These are phyloP conservation scores for Phylloporus arenicola DNA, from an alignment of 768 basidiomycete genomes.

Conservation along the genomic window DNA sequence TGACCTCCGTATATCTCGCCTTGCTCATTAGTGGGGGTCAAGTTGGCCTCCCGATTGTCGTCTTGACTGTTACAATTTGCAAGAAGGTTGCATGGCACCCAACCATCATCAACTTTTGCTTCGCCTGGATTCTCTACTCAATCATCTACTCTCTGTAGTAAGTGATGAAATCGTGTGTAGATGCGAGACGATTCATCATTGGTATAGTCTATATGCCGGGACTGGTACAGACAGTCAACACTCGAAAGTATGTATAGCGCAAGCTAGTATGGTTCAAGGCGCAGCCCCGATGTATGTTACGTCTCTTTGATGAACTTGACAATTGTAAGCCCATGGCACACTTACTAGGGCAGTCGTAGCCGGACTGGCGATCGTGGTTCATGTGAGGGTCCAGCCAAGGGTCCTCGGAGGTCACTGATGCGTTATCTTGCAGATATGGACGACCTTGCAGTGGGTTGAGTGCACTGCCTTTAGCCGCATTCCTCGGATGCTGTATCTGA, in stretches of 20 bases:
- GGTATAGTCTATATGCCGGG: slow-evolving; percentile 31
- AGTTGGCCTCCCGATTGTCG: slow-evolving; percentile 44
- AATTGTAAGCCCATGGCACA: slow-evolving; percentile 2
- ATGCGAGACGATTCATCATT: slow-evolving; percentile 7
- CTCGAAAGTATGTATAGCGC: slow-evolving; percentile 39
- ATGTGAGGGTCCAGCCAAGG: slow-evolving; percentile 24
- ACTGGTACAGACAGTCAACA: slow-evolving; percentile 20
- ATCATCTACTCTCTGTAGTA: slow-evolving; percentile 47
- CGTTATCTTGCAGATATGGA: slow-evolving; percentile 31
- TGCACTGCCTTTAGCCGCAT: slow-evolving; percentile 14
- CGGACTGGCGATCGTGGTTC: slow-evolving; percentile 37
- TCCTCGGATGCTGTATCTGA: slow-evolving; percentile 22
- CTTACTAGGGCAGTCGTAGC: slow-evolving; percentile 37
- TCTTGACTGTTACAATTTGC: slow-evolving; percentile 41
- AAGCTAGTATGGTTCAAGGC: slow-evolving; percentile 50
- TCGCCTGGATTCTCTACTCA: slow-evolving; percentile 54
- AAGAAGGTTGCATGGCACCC: slow-evolving; percentile 43
- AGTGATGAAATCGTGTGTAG: slow-evolving; percentile 19
- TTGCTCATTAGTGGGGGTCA: slow-evolving; percentile 51
- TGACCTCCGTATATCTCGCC: slow-evolving; percentile 39
- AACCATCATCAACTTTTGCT: slow-evolving; percentile 51
- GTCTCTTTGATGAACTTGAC: not conserved
- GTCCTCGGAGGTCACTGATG: slow-evolving; percentile 1
- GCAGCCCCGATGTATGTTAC: slow-evolving; percentile 47
- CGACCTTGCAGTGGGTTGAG: slow-evolving; percentile 27